Base-by-base conservation (phyloP, 2,329 filamentous ascomycete genomes). In the Sporothrix pallida region DNA sequence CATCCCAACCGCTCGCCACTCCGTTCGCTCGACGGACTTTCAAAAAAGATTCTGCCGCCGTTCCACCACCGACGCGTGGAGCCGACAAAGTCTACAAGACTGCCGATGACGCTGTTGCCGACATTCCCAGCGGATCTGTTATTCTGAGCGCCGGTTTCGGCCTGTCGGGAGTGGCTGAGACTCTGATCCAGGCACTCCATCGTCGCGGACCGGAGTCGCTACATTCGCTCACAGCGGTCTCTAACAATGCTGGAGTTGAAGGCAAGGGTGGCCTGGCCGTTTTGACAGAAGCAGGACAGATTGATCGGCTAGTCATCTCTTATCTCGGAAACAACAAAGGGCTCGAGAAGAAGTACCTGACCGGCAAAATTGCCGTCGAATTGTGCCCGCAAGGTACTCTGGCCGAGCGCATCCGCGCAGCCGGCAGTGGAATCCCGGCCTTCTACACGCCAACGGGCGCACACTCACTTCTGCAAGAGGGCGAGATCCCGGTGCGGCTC, bases 71-170 rank as follows among this genome's bases (percentile, higher is more conserved):
- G 10, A 13, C 37, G 1, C 62, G 62, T 6, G 62, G 42, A 0
- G 44, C 17, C 44, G 20, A 67, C 85, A 94, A 94, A 82, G 87
- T 94, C 75, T 87, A 90, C 78, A 87, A 91, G 54, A 92, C 91
- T 0, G 90, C 91, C 56, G 82, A 87, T 68, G 89, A 90, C 78
- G 91, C 91, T 20, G 86, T 93, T 78, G 89, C 90, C 81, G 92
- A 95, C 81, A 91, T 96, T 87, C 90, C 93, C 82, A 86, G 92
- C 75, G 88, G 93, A 82, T 87, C 88, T 17, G 95, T 91, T 3
- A 82, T 96, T 2, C 85, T 96, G 50, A 93, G 92, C 77, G 93
- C 93, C 77, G 93, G 93, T 7, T 96, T 96, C 79, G 93, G 93
- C 76, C 89, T 96, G 70, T 95, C 91, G 79, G 93, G 93, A 79